phyloP scores from a whole-genome alignment of 1,284 basidiomycete species.

The Ustilago loliicola region DNA sequence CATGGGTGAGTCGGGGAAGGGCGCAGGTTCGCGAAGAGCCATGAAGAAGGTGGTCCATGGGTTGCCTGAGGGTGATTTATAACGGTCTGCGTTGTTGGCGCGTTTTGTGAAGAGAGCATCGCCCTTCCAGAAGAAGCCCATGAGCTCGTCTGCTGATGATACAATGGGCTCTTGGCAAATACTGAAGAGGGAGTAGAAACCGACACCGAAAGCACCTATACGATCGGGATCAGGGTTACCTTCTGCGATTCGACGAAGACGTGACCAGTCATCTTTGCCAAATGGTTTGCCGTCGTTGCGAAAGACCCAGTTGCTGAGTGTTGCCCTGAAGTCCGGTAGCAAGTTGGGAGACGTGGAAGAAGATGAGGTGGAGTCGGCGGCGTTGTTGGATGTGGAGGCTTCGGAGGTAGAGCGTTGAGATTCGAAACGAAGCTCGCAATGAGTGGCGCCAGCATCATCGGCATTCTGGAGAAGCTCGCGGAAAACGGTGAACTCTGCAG shows the following conservation, averaged over 20 bases:
- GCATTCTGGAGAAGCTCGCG: conserved; percentile 95
- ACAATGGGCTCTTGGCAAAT: conserved; percentile 88
- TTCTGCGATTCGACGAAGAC: conserved; percentile 71
- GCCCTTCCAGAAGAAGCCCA: conserved; percentile 95
- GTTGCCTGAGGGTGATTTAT: conserved; percentile 58
- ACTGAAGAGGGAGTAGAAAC: conserved; percentile 74
- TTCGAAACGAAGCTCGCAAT: conserved; percentile 68
- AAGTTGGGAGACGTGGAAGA: conserved; percentile 7
- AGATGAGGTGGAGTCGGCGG: conserved; percentile 5
- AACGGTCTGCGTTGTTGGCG: conserved; percentile 49
- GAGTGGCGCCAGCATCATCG: conserved; percentile 85
- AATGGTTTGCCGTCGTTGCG: conserved; percentile 82
- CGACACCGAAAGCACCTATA: conserved; percentile 73
- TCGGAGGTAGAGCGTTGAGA: conserved; percentile 38
- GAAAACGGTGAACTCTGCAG: conserved; percentile 84
- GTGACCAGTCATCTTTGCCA: conserved; percentile 66
- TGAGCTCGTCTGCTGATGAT: conserved; percentile 82
- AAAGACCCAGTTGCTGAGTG: conserved; percentile 74
- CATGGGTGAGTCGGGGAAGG: conserved; percentile 83
- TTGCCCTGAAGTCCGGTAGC: conserved; percentile 68
- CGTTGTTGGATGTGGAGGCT: conserved; percentile 1
- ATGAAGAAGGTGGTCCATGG: conserved; percentile 93
- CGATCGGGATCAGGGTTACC: conserved; percentile 74
- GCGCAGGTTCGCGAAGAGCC: conserved; percentile 83
- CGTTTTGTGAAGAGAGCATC: conserved; percentile 66